Percentiles rank a stretch among this genome's conserved stretches.
These are phyloP conservation scores for Diaporthe nobilis DNA, from an alignment of 2,329 filamentous ascomycete species.

Conservation along the genomic window DNA sequence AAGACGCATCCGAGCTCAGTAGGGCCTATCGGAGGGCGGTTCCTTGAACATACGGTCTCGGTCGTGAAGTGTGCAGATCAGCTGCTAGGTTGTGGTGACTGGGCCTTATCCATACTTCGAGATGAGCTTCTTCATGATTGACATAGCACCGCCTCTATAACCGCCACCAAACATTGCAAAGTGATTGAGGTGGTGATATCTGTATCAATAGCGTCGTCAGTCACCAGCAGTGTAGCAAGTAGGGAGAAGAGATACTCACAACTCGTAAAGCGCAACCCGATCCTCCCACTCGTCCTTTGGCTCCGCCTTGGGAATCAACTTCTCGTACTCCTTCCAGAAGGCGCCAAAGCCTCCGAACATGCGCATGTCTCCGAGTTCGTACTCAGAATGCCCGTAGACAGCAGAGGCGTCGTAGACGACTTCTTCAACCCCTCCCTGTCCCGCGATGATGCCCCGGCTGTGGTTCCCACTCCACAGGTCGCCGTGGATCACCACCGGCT, in stretches of 20 bases:
- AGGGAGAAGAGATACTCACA: conserved; percentile 68
- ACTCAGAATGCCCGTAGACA: conserved; percentile 90
- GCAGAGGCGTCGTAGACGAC: conserved; percentile 87
- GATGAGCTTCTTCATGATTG: conserved; percentile 82
- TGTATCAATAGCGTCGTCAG: conserved; percentile 52
- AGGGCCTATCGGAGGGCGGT: neutral
- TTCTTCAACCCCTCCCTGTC: conserved; percentile 71
- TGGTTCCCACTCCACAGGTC: conserved; percentile 96
- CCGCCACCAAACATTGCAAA: conserved; percentile 86
- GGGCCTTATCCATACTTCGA: conserved; percentile 74
- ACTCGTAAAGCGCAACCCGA: conserved; percentile 83
- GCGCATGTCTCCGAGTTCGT: conserved; percentile 92
- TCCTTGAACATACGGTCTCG: neutral
- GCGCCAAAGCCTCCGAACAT: conserved; percentile 93
- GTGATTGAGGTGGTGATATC: conserved; percentile 93
- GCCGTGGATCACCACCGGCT: conserved; percentile 88
- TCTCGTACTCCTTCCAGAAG: conserved; percentile 85
- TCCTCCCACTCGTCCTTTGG: conserved; percentile 89
- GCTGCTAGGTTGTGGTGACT: neutral
- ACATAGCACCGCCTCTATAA: conserved; percentile 82
- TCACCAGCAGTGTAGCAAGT: neutral
- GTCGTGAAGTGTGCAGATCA: neutral
- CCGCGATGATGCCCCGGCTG: conserved; percentile 72
- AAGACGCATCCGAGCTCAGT: neutral
- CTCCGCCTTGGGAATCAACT: conserved; percentile 82